Percentiles rank a stretch among this genome's conserved stretches.
Evolutionary conservation across 345 rosid species (phyloP).

Genomic region (Camelina laxa): DNA sequence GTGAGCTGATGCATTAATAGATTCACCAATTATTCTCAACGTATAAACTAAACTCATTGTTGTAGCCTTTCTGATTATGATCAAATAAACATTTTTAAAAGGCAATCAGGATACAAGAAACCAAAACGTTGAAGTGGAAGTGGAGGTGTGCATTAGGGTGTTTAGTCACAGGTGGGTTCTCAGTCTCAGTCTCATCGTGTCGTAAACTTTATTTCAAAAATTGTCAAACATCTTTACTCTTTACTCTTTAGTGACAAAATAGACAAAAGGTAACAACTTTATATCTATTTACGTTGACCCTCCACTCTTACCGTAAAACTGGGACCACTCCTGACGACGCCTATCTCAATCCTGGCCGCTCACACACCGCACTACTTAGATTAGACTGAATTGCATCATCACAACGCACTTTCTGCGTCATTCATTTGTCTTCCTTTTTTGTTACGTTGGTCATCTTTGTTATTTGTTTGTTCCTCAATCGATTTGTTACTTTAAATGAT

Average conservation of each 20-base stretch:
- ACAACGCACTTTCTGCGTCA: conserved; percentile 45
- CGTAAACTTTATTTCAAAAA: conserved; percentile 1
- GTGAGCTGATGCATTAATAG: background rate
- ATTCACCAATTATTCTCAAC: background rate
- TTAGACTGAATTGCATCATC: conserved; percentile 35
- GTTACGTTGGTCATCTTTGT: background rate
- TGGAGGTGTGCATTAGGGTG: conserved; percentile 23
- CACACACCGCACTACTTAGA: conserved; percentile 39
- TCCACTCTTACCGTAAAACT: conserved; percentile 15
- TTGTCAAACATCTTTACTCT: conserved; percentile 42
- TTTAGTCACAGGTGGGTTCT: conserved; percentile 28
- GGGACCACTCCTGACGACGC: background rate
- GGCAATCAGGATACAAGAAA: background rate
- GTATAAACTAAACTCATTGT: background rate
- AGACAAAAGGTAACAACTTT: conserved; percentile 40
- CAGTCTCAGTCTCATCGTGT: conserved; percentile 28
- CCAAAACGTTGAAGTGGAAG: background rate
- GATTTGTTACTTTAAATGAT: background rate
- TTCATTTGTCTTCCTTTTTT: background rate
- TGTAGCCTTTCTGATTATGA: conserved; percentile 7
- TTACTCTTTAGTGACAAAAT: conserved; percentile 31
- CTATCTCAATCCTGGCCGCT: conserved; percentile 32
- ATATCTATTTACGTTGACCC: conserved; percentile 46
- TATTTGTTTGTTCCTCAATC: background rate
- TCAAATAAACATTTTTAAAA: conserved; percentile 18